Base-by-base conservation (phyloP, 2,329 filamentous ascomycete genomes). In the Aspergillus sclerotialis region DNA sequence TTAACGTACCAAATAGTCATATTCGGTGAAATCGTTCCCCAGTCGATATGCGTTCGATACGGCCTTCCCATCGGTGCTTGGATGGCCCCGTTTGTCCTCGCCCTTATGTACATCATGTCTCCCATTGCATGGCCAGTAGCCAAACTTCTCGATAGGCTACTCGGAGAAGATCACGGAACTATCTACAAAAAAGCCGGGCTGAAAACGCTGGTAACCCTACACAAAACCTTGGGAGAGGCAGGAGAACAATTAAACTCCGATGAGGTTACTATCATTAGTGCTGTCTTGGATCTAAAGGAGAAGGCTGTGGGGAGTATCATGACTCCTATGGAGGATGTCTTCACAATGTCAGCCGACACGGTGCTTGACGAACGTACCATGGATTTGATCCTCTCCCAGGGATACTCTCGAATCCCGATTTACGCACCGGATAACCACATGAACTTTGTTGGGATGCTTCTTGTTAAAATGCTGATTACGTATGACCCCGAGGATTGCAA, bases 321-420 rank as follows among this genome's bases (percentile, higher is more conserved):
- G 92, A 98, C 93, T 0, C 92, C 92, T 1, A 96, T 98, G 84
- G 80, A 86, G 29, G 89, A 98, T 56, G 92, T 96, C 31, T 98
- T 94, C 57, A 90, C 84, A 41, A 86, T 98, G 78, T 88, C 88
- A n/a, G 84, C 90, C 33, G 89, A 98, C 53, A 92, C 90, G 4
- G 73, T 96, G 2, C 67, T 98, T 37, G 88, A 98, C 53, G 90
- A 96, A 61, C 73, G 80, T 53, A 96, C 88, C 48, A 96, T 96
- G 82, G 87, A 96, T 60, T 77, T 78, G 40, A 95, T 98, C 37
- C 72, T 96, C 6, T 88, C 86, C 1, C 88, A 89, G 30, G 92
- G 92, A 29, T 98, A 96, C 62, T 96, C 92, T 9, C 76, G 92
- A 39, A 96, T 98, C 45, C 92, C 92, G 3, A 94, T 98, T 39